Evolutionary conservation across 2,329 filamentous ascomycete genomes (phyloP).

Genomic region (Emydomyces testavorans): DNA sequence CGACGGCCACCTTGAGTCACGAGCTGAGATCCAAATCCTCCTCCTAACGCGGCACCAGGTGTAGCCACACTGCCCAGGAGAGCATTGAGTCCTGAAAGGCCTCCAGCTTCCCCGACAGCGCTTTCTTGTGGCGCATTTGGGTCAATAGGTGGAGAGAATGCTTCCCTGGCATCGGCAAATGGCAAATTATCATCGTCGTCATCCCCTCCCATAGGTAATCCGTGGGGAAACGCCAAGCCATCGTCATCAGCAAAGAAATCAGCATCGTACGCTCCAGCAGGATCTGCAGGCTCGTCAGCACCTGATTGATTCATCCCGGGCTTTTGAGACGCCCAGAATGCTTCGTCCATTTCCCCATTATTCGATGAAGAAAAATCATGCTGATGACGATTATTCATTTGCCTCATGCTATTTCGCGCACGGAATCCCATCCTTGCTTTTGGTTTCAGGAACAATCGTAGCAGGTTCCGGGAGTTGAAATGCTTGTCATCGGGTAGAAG

Average conservation of each 20-base stretch:
- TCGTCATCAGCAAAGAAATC: conserved; percentile 84
- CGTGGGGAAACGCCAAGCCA: conserved; percentile 37
- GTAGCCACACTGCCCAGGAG: conserved; percentile 32
- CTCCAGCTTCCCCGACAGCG: conserved; percentile 26
- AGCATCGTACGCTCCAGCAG: conserved; percentile 77
- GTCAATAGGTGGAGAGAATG: conserved; percentile 33
- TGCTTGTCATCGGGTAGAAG: conserved; percentile 95
- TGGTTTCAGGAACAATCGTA: conserved; percentile 87
- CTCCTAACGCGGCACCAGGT: conserved; percentile 35
- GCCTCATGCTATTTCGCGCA: conserved; percentile 42
- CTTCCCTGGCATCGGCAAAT: conserved; percentile 41
- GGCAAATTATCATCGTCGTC: conserved; percentile 39
- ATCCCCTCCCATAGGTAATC: conserved; percentile 34
- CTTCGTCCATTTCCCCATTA: conserved; percentile 79
- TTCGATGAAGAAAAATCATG: conserved; percentile 46
- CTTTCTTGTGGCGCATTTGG: conserved; percentile 25
- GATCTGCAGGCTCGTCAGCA: conserved; percentile 44
- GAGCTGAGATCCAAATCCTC: conserved; percentile 51
- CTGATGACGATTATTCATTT: conserved; percentile 23
- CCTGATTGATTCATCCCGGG: conserved; percentile 43
- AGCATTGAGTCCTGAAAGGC: conserved; percentile 29
- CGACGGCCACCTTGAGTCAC: conserved; percentile 49
- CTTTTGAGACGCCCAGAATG: conserved; percentile 69
- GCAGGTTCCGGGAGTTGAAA: conserved; percentile 84
- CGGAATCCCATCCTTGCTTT: conserved; percentile 69